phyloP scores from a whole-genome alignment of 345 rosid genomes.

The Eucalyptus camaldulensis region DNA sequence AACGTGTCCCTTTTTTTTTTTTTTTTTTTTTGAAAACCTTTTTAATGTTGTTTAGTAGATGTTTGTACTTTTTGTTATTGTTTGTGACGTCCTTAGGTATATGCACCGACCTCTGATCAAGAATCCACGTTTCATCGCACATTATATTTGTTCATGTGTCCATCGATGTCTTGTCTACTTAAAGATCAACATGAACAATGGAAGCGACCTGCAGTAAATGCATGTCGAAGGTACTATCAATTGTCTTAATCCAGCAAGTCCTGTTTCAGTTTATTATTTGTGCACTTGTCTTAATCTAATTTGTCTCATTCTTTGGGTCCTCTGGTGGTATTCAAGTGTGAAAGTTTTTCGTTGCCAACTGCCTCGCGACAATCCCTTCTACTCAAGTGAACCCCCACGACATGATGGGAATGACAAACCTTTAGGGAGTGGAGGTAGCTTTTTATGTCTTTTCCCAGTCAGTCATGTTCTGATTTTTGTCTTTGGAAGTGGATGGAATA shows the following conservation, averaged over 20 bases:
- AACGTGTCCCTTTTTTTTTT: too few species aligned
- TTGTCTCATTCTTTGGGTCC: neutral
- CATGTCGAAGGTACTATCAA: conserved; percentile 44
- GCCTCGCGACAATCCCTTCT: conserved; percentile 52
- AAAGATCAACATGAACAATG: conserved; percentile 93
- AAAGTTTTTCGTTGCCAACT: conserved; percentile 86
- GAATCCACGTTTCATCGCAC: conserved; percentile 78
- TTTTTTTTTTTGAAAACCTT: too few species aligned
- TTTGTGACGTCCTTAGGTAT: conserved; percentile 34
- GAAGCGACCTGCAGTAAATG: conserved; percentile 44
- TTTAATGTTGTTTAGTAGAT: neutral
- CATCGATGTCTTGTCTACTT: conserved; percentile 74
- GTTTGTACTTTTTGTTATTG: neutral
- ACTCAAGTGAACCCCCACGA: conserved; percentile 62
- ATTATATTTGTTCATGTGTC: conserved; percentile 70
- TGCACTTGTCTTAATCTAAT: neutral
- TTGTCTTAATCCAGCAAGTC: neutral
- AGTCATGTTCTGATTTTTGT: neutral
- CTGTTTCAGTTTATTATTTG: neutral
- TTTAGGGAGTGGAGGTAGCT: conserved; percentile 50
- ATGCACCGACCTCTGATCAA: conserved; percentile 57
- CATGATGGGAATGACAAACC: conserved; percentile 44
- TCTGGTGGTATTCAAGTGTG: conserved; percentile 27
- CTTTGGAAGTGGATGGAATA: neutral
- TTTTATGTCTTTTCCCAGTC: neutral